Evolutionary conservation across 768 basidiomycete species (phyloP), one percentile per base, ranked within the genome.

Genomic region (Suillus occidentalis): DNA sequence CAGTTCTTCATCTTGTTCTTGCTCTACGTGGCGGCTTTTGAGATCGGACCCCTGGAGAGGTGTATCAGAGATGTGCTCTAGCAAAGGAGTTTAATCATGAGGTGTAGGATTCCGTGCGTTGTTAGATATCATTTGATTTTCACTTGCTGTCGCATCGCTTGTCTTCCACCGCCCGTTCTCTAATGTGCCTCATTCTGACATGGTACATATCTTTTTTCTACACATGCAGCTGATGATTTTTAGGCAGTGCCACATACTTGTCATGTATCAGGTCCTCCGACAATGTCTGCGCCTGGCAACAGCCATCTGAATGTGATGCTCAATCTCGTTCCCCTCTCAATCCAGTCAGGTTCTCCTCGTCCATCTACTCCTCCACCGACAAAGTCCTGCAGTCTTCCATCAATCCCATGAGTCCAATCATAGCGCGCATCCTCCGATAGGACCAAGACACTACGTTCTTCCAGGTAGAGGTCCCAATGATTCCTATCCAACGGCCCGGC

Each of bases 1-100:
- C 92, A 31, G 91, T 94, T 34, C 87, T 99, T 70, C 97, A 99
- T 81, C 83, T 99, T 59, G 97, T 99, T 63, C 88, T 99, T 56
- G 95, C 97, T 8, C 87, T 99, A 50, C 94, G 97, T 77, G 97
- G 97, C 52, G 97, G 97, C 80, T 78, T 77, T 88, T 79, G 83
- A 69, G 37, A 63, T 56, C 61, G 60, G 47, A 31, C 52, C 47
- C 60, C 25, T 25, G n/a, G 18, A 42, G 36, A 50, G 68, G 43
- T 53, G 56, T 42, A 34, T 62, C 39, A 37, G 63, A 45, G 60
- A 63, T 36, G 36, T 39, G 37, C 36, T 40, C 16, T 62, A 31
- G n/a, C 55, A 39, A 40, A 25, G 47, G 62, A 37, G 66, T 45
- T 31, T 49, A 61, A 65, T 65, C 63, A 66, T 59, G 61, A 64